Evolutionary conservation across 768 basidiomycete species (phyloP).

Genomic region (Russula lepida): DNA sequence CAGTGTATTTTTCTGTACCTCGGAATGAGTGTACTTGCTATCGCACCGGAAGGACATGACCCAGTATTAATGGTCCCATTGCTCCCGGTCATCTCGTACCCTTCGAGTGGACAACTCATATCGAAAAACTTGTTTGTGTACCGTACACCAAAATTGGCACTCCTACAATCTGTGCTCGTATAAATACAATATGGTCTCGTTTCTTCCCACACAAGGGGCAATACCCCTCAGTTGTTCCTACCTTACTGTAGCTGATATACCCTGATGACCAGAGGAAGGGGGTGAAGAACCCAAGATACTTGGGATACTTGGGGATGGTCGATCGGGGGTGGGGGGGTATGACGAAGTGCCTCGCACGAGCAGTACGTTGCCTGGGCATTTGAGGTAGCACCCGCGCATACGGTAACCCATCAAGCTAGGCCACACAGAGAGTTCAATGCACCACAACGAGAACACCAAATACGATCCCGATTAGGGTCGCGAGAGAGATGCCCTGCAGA

Average conservation of each 20-base stretch:
- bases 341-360: neutral
- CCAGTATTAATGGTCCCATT: too few species aligned
- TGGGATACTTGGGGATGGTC: neutral
- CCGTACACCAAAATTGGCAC: neutral
- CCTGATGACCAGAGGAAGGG: neutral
- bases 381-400: neutral
- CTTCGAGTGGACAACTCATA: too few species aligned
- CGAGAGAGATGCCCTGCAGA: constrained; percentile 28
- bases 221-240: neutral
- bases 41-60: neutral
- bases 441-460: constrained; percentile 32
- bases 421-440: neutral
- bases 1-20: neutral
- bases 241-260: neutral
- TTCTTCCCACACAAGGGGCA: neutral
- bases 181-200: neutral
- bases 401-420: neutral
- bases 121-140: neutral
- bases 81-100: too few species aligned
- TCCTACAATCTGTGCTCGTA: neutral
- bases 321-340: too few species aligned
- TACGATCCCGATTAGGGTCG: constrained; percentile 28
- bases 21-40: neutral
- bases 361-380: neutral
- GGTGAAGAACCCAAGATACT: neutral